Conservation (phyloP, 2,329 filamentous ascomycete genomes). For the Monilinia aucupariae region DNA sequence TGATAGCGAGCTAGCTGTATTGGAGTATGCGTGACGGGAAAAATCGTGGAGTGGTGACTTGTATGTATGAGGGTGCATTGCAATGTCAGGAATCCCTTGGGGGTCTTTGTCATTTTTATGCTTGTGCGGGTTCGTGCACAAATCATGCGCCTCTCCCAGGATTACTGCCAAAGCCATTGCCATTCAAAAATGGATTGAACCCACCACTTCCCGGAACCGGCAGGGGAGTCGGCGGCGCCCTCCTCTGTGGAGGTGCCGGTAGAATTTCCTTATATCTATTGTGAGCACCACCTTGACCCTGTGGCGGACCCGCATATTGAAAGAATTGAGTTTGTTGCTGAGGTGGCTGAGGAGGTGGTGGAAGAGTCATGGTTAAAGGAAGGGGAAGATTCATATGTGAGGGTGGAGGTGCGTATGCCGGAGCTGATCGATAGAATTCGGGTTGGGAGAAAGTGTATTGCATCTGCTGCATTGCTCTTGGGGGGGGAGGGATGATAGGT, state of each 20-base stretch:
- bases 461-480: background rate
- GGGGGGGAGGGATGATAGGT: background rate
- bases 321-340: constrained; percentile 10
- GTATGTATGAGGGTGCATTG: background rate
- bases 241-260: constrained; percentile 1
- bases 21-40: too few relatives aligned
- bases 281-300: background rate
- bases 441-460: constrained; percentile 5
- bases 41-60: too few relatives aligned
- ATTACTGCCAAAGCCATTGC: background rate
- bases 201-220: background rate
- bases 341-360: constrained; percentile 1
- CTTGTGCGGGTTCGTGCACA: background rate
- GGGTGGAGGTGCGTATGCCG: background rate
- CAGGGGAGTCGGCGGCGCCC: background rate
- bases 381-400: constrained; percentile 8
- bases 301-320: constrained; percentile 5
- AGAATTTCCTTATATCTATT: constrained; percentile 12
- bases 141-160: background rate
- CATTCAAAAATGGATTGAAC: constrained; percentile 5
- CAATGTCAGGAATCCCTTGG: background rate
- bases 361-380: constrained; percentile 6
- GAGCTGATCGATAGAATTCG: constrained; percentile 4
- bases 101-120: background rate
- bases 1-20: too few relatives aligned